These are phyloP conservation scores for Peniophora sp. DNA, from an alignment of 1,284 basidiomycete genomes.

Conservation along the genomic window DNA sequence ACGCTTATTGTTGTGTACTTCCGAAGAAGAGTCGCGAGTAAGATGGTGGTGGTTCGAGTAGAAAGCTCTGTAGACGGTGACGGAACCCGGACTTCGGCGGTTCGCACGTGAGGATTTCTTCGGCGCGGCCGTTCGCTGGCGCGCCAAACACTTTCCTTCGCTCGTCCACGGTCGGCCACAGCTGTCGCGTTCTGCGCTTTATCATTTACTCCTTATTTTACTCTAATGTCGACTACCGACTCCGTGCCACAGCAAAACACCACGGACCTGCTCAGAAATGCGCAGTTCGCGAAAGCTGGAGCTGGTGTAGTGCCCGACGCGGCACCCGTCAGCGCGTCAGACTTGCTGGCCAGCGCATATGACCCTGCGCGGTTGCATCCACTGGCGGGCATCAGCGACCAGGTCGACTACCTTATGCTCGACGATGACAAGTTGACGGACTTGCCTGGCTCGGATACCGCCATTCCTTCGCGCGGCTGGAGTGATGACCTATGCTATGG, in stretches of 20 bases:
- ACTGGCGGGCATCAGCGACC: constrained; percentile 80
- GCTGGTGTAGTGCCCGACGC: constrained; percentile 30
- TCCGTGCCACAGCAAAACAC: constrained; percentile 31
- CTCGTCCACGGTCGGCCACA: neutral
- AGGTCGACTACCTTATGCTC: constrained; percentile 87
- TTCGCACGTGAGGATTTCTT: too few relatives aligned
- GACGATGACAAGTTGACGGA: constrained; percentile 91
- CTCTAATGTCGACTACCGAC: constrained; percentile 10
- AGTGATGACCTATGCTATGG: constrained; percentile 99
- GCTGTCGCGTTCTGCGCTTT: neutral
- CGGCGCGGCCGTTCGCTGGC: too few relatives aligned
- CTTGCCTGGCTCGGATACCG: constrained; percentile 78
- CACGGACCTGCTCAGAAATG: constrained; percentile 42
- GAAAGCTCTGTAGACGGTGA: too few relatives aligned
- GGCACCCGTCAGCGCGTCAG: constrained; percentile 67
- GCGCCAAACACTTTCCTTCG: too few relatives aligned
- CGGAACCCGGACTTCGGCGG: too few relatives aligned
- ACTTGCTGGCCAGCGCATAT: constrained; percentile 78
- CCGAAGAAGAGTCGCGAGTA: too few relatives aligned
- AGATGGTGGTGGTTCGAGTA: too few relatives aligned
- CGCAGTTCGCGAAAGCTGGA: constrained; percentile 43
- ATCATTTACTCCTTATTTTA: neutral
- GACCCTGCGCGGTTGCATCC: constrained; percentile 90
- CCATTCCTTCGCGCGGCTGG: constrained; percentile 93
- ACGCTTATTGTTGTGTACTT: too few relatives aligned